Evolutionary conservation across 345 rosid species (phyloP).

Genomic region (Eucalyptus fibrosa): DNA sequence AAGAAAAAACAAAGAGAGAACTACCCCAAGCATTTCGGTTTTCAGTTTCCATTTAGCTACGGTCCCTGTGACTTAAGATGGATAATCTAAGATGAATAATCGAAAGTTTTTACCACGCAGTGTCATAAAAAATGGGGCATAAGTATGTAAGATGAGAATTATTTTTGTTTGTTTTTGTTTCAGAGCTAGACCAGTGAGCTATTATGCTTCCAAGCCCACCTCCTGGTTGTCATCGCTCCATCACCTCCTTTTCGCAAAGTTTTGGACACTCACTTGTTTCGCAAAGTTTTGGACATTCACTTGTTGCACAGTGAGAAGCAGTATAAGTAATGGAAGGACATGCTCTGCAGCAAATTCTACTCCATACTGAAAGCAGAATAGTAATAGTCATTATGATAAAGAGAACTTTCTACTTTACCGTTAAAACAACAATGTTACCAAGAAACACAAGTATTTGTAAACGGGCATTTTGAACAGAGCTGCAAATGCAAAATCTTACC

Average conservation of each 20-base stretch:
- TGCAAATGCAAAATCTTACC: conserved; percentile 13
- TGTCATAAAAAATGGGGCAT: no score
- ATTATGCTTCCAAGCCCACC: no score
- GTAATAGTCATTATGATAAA: background rate
- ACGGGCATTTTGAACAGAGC: background rate
- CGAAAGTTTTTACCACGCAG: no score
- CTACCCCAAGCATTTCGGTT: no score
- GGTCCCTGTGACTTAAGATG: no score
- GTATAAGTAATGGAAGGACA: conserved; percentile 19
- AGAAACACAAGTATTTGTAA: background rate
- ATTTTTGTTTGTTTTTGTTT: no score
- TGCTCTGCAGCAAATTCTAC: conserved; percentile 42
- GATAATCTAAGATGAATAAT: no score
- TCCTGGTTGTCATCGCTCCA: no score
- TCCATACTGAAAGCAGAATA: conserved; percentile 47
- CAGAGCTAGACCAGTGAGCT: no score
- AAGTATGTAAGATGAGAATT: no score
- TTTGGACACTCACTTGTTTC: conserved; percentile 79
- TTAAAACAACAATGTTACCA: background rate
- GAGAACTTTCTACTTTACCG: background rate
- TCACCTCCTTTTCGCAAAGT: conserved; percentile 60
- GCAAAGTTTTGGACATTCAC: conserved; percentile 84
- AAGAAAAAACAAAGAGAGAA: no score
- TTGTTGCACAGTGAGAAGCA: conserved; percentile 33
- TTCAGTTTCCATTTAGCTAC: no score